A percentile compares a stretch with the other conserved stretches of the same genome.
Conservation (phyloP, 2,329 filamentous ascomycete genomes). For the Sclerotiophoma versabilis region DNA sequence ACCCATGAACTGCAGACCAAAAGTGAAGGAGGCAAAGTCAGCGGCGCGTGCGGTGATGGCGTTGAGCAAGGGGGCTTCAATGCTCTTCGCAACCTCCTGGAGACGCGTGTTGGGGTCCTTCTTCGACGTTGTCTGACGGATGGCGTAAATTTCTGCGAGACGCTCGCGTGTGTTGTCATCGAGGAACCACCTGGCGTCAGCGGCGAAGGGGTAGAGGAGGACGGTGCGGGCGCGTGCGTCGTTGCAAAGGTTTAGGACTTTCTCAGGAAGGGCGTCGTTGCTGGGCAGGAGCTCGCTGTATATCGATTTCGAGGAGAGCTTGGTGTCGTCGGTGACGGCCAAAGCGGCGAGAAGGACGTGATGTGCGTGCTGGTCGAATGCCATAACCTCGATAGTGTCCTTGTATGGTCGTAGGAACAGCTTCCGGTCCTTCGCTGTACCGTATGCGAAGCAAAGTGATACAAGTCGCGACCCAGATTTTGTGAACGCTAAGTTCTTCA, state of each 20-base stretch:
- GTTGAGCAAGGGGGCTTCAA: conserved; percentile 78
- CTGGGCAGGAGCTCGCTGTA: conserved; percentile 79
- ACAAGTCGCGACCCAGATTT: conserved; percentile 84
- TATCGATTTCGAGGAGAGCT: conserved; percentile 82
- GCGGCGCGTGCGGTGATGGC: conserved; percentile 73
- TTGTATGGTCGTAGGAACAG: conserved; percentile 88
- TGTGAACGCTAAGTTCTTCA: conserved; percentile 97
- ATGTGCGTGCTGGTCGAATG: conserved; percentile 79
- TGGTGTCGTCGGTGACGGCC: conserved; percentile 94
- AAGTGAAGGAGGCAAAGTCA: conserved; percentile 75
- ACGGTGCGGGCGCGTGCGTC: conserved; percentile 70
- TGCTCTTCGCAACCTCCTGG: conserved; percentile 74
- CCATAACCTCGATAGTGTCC: conserved; percentile 85
- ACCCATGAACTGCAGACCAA: conserved; percentile 85
- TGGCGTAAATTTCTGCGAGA: conserved; percentile 77
- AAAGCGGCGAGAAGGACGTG: conserved; percentile 83
- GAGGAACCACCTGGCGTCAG: conserved; percentile 68
- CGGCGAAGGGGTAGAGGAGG: conserved; percentile 81
- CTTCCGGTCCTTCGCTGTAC: conserved; percentile 91
- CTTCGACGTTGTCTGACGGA: conserved; percentile 86
- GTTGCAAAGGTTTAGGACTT: conserved; percentile 69
- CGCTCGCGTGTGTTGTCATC: conserved; percentile 69
- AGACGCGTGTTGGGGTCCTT: conserved; percentile 82
- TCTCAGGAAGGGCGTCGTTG: conserved; percentile 63
- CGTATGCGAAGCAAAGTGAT: conserved; percentile 81